These are phyloP conservation scores for Quercus berberidifolia DNA, from an alignment of 306 rosid genomes.

Conservation along the genomic window DNA sequence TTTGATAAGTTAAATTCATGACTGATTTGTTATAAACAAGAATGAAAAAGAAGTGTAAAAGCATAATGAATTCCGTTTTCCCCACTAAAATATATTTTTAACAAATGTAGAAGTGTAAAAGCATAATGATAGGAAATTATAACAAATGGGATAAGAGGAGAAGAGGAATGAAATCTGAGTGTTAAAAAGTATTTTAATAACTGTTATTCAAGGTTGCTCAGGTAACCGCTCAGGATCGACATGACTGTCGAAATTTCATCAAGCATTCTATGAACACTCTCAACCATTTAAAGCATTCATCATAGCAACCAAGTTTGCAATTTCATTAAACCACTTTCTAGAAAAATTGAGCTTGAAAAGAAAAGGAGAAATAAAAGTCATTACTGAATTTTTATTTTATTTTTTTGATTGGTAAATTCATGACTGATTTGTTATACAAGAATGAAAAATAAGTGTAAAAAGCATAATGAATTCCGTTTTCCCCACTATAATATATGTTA, in stretches of 20 bases:
- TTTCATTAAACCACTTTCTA: background rate
- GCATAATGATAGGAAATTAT: background rate
- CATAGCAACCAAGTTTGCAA: constrained; percentile 31
- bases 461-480: no score
- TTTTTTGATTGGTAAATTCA: no score
- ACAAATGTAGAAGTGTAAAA: background rate
- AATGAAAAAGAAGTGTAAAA: no score
- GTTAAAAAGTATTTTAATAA: background rate
- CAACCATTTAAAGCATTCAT: constrained; percentile 35
- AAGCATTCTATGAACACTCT: constrained; percentile 28
- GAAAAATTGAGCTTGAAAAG: background rate
- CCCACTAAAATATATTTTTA: fast-evolving
- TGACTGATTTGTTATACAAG: no score
- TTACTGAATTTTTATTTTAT: no score
- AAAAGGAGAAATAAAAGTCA: background rate
- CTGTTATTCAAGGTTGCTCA: constrained; percentile 28
- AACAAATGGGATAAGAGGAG: background rate
- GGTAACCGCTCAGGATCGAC: constrained; percentile 52
- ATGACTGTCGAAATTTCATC: constrained; percentile 28
- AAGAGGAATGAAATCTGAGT: background rate
- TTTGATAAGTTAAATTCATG: no score
- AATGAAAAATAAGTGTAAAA: no score
- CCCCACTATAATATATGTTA: no score
- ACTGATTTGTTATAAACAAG: no score
- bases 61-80: no score